phyloP scores from a whole-genome alignment of 179 eudicot genomes.

The Amaranthus tricolor region DNA sequence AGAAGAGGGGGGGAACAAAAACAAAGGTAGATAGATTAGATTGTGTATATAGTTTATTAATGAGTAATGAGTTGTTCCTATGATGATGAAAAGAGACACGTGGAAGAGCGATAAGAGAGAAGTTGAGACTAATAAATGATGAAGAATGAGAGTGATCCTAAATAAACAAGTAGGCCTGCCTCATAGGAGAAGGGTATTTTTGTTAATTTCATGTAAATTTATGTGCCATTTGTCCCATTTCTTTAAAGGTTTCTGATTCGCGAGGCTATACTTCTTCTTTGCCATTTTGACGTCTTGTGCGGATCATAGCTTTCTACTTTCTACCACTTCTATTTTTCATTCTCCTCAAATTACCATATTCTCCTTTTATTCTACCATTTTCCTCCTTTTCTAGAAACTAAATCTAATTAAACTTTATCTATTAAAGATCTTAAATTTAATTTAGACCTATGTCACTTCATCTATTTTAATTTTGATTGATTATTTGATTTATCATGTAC shows the following conservation, averaged over 20 bases:
- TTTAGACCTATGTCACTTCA: too few relatives aligned
- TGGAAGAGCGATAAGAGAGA: conserved; percentile 2
- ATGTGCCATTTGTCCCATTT: not conserved
- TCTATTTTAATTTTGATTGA: too few relatives aligned
- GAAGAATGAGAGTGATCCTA: not conserved
- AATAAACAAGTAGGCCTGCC: not conserved
- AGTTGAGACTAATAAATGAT: not conserved
- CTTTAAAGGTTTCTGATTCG: not conserved
- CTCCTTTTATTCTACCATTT: too few relatives aligned
- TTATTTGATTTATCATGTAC: too few relatives aligned
- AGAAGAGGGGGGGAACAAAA: too few relatives aligned
- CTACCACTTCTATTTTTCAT: too few relatives aligned
- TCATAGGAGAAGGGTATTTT: not conserved
- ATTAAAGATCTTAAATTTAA: too few relatives aligned
- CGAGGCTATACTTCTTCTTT: not conserved
- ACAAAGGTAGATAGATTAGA: not conserved
- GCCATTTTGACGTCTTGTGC: conserved; percentile 8
- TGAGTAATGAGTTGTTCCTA: not conserved
- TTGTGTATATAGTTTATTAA: too few relatives aligned
- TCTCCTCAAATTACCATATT: too few relatives aligned
- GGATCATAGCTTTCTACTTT: not conserved
- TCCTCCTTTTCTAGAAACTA: too few relatives aligned
- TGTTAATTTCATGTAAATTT: not conserved
- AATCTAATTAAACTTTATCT: too few relatives aligned
- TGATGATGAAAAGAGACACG: conserved; percentile 9